These are phyloP conservation scores for Tillandsia fasciculata DNA, from an alignment of 176 grass and related monocot genomes.

Conservation along the genomic window DNA sequence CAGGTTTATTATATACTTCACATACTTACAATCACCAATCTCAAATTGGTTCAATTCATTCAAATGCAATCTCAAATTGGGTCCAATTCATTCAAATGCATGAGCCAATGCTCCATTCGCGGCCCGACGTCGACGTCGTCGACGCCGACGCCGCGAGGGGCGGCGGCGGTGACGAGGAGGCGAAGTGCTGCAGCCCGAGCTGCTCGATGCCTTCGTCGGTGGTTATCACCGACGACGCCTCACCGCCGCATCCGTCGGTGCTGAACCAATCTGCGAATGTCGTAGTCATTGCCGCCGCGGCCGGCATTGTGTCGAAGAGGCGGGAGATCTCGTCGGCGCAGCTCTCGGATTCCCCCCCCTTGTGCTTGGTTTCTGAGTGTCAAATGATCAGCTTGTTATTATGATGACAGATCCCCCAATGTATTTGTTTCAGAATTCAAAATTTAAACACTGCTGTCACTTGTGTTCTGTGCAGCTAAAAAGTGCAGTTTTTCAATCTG, in stretches of 20 bases:
- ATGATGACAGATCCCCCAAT: too few relatives aligned
- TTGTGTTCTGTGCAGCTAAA: too few relatives aligned
- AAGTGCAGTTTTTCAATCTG: too few relatives aligned
- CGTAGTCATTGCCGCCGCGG: neutral
- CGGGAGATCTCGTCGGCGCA: slow-evolving; percentile 13
- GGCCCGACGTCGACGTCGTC: slow-evolving; percentile 2
- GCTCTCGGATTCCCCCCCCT: slow-evolving; percentile 26
- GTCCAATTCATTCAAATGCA: neutral
- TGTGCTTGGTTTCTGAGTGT: slow-evolving; percentile 3
- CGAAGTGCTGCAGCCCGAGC: slow-evolving; percentile 40
- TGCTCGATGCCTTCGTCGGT: slow-evolving; percentile 33
- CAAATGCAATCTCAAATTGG: too few relatives aligned
- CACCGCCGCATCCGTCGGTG: slow-evolving; percentile 8
- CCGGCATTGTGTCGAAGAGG: neutral
- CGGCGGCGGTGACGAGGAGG: slow-evolving; percentile 12
- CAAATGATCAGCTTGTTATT: neutral
- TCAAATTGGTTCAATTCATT: too few relatives aligned
- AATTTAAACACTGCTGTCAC: too few relatives aligned
- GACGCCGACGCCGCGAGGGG: slow-evolving; percentile 2
- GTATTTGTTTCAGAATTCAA: too few relatives aligned
- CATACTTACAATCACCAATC: too few relatives aligned
- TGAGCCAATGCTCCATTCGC: slow-evolving; percentile 21
- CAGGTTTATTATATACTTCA: too few relatives aligned
- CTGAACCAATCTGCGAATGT: slow-evolving; percentile 24
- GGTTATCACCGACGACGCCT: slow-evolving; percentile 38